Base-by-base conservation (phyloP, 2,329 filamentous ascomycete genomes). In the Epichloe scottii region DNA sequence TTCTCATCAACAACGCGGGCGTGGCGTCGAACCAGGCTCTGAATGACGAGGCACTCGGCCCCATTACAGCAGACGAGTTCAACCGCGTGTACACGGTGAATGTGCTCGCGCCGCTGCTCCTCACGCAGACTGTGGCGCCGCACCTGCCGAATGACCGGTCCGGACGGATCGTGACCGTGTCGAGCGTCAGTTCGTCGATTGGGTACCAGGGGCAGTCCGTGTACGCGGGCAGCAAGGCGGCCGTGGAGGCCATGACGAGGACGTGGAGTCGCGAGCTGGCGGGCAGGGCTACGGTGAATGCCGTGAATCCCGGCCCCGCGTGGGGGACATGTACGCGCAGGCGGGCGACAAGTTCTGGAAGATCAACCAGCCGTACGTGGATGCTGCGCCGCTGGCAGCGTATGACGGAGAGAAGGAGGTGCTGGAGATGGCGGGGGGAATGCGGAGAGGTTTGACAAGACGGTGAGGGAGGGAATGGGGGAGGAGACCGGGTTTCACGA, bases 1-100 rank as follows among this genome's bases (percentile, higher is more conserved):
- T 95, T 54, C 72, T 95, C 49, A 72, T 95, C 72, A 94, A 95
- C 76, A 95, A 94, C 66, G 89, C 89, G 33, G 89, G 87, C 50
- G 71, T 82, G 6, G 72, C 79, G 34, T 70, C 78, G 39, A 91
- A 93, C 68, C 78, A 83, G 58, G 64, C 71, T 26, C 69, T 86
- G 23, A 75, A 79, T 48, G 77, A 85, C 30, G 52, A 64, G 6
- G 65, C 79, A 21, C 66, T 73, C 51, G 66, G 66, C 17, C 69
- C 67, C 34, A 78, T 88, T 55, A 77, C 76, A 4, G 62, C 74
- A 5, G 73, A 74, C 12, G 78, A 89, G 60, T 94, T 90, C 69
- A 75, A 81, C 42, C 71, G 76, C 58, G 81, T 85, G 51, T 94
- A 88, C 71, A 77, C 78, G 51, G 77, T 93, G 68, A 95, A 95